phyloP scores from a whole-genome alignment of 164 flowering plant species.

The Dillenia suffruticosa region DNA sequence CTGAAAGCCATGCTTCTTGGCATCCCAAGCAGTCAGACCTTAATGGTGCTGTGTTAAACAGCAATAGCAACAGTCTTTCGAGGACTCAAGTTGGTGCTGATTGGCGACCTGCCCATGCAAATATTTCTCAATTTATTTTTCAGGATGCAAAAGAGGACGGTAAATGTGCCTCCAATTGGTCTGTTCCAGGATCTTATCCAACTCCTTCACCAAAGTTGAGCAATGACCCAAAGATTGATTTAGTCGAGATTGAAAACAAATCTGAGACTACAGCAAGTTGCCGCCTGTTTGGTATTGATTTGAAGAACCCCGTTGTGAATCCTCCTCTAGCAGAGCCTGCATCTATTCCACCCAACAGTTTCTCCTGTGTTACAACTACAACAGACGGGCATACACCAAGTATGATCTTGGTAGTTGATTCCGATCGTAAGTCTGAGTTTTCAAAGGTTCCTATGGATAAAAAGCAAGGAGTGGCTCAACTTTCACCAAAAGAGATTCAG shows the following conservation, averaged over 20 bases:
- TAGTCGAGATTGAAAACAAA: slow-evolving; percentile 27
- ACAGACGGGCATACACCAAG: slow-evolving; percentile 27
- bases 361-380: neutral
- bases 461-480: slow-evolving; percentile 26
- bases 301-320: slow-evolving; percentile 20
- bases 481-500: slow-evolving; percentile 40
- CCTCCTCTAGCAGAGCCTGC: slow-evolving; percentile 17
- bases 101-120: slow-evolving; percentile 38
- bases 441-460: slow-evolving; percentile 48
- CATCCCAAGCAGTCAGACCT: slow-evolving; percentile 32
- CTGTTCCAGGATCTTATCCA: slow-evolving; percentile 30
- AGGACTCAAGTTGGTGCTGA: slow-evolving; percentile 30
- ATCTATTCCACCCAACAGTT: neutral
- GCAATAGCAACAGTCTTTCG: slow-evolving; percentile 18
- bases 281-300: slow-evolving; percentile 59
- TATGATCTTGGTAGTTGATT: slow-evolving; percentile 38
- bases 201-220: slow-evolving; percentile 17
- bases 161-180: slow-evolving; percentile 37
- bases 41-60: slow-evolving; percentile 10
- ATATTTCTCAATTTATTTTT: slow-evolving; percentile 30
- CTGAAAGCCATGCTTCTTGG: slow-evolving; percentile 19
- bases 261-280: slow-evolving; percentile 30
- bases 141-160: slow-evolving; percentile 42
- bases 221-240: slow-evolving; percentile 15
- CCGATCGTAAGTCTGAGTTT: slow-evolving; percentile 46